These are phyloP conservation scores for Hansfordia pulvinata DNA, from an alignment of 2,329 filamentous ascomycete species.

Conservation along the genomic window DNA sequence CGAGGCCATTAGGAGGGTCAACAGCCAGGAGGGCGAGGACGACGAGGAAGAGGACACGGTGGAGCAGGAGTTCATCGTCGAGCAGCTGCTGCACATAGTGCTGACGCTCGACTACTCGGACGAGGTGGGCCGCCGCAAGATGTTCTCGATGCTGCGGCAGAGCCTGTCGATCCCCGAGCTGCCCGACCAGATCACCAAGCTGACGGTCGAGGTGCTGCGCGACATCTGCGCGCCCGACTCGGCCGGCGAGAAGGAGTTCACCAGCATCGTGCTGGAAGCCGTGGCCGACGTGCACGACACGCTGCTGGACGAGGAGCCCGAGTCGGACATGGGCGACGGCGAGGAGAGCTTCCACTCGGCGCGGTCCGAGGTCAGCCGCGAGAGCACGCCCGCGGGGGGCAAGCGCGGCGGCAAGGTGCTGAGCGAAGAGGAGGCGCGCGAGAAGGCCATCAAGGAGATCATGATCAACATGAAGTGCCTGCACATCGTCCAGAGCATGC, in stretches of 20 bases:
- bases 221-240: slow-evolving; percentile 67
- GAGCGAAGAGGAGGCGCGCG: slow-evolving; percentile 51
- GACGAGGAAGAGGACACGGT: slow-evolving; percentile 70
- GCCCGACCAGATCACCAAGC: slow-evolving; percentile 83
- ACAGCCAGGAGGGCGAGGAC: slow-evolving; percentile 39
- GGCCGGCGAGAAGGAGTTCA: slow-evolving; percentile 70
- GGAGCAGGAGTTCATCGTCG: slow-evolving; percentile 89
- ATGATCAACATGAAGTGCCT: slow-evolving; percentile 98
- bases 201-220: slow-evolving; percentile 69
- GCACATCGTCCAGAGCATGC: slow-evolving; percentile 94
- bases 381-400: slow-evolving; percentile 38
- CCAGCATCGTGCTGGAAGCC: slow-evolving; percentile 76
- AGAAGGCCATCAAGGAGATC: slow-evolving; percentile 76
- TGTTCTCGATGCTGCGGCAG: slow-evolving; percentile 84
- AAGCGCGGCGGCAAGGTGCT: slow-evolving; percentile 28
- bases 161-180: slow-evolving; percentile 75
- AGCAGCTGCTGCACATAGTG: slow-evolving; percentile 87
- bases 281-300: slow-evolving; percentile 95
- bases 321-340: slow-evolving; percentile 33
- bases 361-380: slow-evolving; percentile 66
- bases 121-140: slow-evolving; percentile 86
- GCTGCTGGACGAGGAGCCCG: slow-evolving; percentile 63
- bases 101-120: slow-evolving; percentile 94
- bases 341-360: slow-evolving; percentile 91
- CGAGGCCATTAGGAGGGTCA: slow-evolving; percentile 45